Conservation (phyloP, 2,329 filamentous ascomycete genomes). For the Exophiala xenobiotica region DNA sequence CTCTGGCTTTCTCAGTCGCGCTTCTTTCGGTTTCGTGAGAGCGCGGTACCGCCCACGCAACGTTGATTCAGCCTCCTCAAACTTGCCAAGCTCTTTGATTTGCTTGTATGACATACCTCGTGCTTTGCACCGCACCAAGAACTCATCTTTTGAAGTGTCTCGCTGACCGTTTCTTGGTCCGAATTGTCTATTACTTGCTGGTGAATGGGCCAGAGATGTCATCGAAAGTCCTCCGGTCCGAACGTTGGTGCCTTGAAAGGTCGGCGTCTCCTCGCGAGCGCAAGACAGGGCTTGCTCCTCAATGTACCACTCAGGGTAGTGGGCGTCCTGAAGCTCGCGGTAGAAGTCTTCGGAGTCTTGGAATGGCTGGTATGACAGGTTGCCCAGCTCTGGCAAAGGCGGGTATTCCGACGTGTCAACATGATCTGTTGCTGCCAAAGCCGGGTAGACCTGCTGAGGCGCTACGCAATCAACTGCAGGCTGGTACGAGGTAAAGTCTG, state of each 20-base stretch:
- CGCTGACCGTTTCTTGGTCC: slow-evolving; percentile 10
- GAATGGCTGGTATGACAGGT: not conserved
- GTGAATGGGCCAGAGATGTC: not conserved
- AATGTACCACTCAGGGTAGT: not conserved
- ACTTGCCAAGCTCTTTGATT: slow-evolving; percentile 45
- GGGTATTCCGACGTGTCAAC: not conserved
- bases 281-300: not conserved
- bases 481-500: not conserved
- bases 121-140: slow-evolving; percentile 43
- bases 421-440: not conserved
- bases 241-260: not conserved
- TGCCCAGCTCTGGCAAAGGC: not conserved
- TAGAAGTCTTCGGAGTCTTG: not conserved
- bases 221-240: not conserved
- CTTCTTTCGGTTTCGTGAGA: slow-evolving; percentile 46
- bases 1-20: slow-evolving; percentile 46
- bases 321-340: not conserved
- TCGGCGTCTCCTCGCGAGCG: not conserved
- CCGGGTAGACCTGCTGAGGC: not conserved
- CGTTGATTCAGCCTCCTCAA: slow-evolving; percentile 50
- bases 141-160: slow-evolving; percentile 37
- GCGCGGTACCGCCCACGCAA: slow-evolving; percentile 48
- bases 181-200: not conserved
- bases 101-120: slow-evolving; percentile 48
- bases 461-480: not conserved